Evolutionary conservation across 495 filamentous ascomycete genomes (phyloP), one percentile per base, ranked within the genome.

Genomic region (Penicillium dipodomyicola): DNA sequence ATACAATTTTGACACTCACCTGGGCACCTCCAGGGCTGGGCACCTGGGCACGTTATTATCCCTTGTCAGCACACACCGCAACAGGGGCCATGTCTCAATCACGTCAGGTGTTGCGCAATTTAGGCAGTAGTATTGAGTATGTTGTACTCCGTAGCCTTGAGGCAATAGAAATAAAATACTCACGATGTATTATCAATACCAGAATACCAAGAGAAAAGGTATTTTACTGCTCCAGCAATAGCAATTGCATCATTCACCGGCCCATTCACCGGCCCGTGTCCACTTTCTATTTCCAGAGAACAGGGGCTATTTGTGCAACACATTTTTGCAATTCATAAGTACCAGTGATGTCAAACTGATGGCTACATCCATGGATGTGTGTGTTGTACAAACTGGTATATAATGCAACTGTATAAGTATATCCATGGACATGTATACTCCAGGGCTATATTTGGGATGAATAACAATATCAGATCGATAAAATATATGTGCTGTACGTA

Each of bases 1-100:
- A 39, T 50, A 52, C 60, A 58, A 54, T 48, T 52, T 52, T 60
- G 5, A 8, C 27, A 51, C 54, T 52, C 50, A 5, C 23, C 23
- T 25, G 23, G 23, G 5, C 23, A 25, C 22, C 22, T n/a, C n/a
- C n/a, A n/a, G n/a, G n/a, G n/a, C n/a, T 22, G 22, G 22, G 22
- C 22, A 22, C 22, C 22, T 23, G 22, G 22, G 22, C 22, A 49
- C 15, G 37, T 30, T 49, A 37, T 37, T 33, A 49, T 49, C 47
- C 47, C 47, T 49, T 37, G 22, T 32, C 20, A 22, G 10, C 22
- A 42, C 49, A 51, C 52, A 54, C 52, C 52, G 52, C 43, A 52
- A 39, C 14, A 50, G 30, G 30, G 30, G 30, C 30, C 5, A n/a
- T 19, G 15, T 27, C 27, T 11, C 5, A 5, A 50, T 39, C 50